Base-by-base conservation (phyloP, 2,329 filamentous ascomycete genomes). In the Clonostachys rhizophaga region DNA sequence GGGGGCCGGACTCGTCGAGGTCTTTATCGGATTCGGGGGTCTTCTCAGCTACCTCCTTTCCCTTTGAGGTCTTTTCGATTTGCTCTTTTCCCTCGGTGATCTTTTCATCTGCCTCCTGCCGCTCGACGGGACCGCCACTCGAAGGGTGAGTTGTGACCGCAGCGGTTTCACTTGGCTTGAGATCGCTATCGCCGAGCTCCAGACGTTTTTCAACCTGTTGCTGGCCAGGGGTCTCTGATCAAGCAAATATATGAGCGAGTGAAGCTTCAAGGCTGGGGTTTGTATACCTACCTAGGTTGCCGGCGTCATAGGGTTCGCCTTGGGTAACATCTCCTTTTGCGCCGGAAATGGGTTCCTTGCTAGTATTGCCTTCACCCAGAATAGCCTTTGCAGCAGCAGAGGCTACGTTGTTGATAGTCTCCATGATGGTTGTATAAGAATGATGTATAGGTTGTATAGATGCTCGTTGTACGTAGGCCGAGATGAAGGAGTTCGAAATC, bases 281-380 rank as follows among this genome's bases (percentile, higher is more conserved):
- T 39, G 34, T 18, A 17, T 11, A 46, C 59, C 40, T 77, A 71
- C 81, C 75, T n/a, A 79, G 68, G 63, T 94, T 94, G 43, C 89
- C 89, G 49, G 82, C 81, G 60, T 94, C 89, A 57, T 84, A 95
- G 0, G 89, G 89, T 62, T 92, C 84, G 12, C 79, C 81, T 40
- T 74, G 75, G 20, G 76, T 75, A 5, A 87, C 86, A 60, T 85
- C 71, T 37, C 89, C 89, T 48, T 76, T 70, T 45, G 81, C 70
- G 18, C 89, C 89, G 17, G 87, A 86, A 41, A 91, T 64, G 16
- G 89, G 89, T 68, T 95, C 89, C 42, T 68, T 61, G 42, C 62
- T 58, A 20, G 61, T 47, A 30, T 65, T 55, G 68, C 65, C 68
- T 52, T 56, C 68, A 55, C 70, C 70, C 67, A 68, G 75, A 47